These are phyloP conservation scores for Pseudoneurospora amorphoporcata DNA, from an alignment of 495 filamentous ascomycete genomes.

Conservation along the genomic window DNA sequence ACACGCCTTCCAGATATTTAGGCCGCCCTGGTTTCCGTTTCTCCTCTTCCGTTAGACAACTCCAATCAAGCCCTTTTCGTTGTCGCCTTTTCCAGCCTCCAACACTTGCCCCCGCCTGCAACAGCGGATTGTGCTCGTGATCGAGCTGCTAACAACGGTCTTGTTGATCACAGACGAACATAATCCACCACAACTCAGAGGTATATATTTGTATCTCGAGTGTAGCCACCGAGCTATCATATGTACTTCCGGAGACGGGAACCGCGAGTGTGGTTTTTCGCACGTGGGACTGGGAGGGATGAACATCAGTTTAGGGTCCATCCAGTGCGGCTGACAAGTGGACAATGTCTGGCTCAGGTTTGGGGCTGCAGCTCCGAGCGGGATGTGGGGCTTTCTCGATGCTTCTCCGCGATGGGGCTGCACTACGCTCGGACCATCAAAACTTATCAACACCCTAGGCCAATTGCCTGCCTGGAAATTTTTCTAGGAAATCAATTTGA, in stretches of 20 bases:
- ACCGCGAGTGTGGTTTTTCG: background rate
- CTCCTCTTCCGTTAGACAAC: no score
- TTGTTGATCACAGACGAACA: background rate
- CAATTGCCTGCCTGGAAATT: conserved; percentile 11
- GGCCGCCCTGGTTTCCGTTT: no score
- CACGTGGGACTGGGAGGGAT: background rate
- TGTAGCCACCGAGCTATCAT: background rate
- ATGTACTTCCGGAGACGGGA: background rate
- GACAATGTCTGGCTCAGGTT: background rate
- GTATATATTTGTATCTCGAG: background rate
- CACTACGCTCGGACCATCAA: background rate
- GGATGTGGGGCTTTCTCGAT: background rate
- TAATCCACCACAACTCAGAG: background rate
- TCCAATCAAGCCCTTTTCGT: no score
- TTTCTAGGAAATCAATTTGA: background rate
- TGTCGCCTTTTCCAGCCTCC: no score
- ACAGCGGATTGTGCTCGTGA: background rate
- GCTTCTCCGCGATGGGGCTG: background rate
- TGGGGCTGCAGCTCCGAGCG: background rate
- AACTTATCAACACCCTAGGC: background rate
- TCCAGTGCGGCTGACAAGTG: background rate
- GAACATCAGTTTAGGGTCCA: background rate
- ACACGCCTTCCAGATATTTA: no score
- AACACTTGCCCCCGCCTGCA: background rate
- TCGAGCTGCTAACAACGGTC: background rate